phyloP scores from a whole-genome alignment of 2,329 filamentous ascomycete genomes.

The Trichoderma harzianum region DNA sequence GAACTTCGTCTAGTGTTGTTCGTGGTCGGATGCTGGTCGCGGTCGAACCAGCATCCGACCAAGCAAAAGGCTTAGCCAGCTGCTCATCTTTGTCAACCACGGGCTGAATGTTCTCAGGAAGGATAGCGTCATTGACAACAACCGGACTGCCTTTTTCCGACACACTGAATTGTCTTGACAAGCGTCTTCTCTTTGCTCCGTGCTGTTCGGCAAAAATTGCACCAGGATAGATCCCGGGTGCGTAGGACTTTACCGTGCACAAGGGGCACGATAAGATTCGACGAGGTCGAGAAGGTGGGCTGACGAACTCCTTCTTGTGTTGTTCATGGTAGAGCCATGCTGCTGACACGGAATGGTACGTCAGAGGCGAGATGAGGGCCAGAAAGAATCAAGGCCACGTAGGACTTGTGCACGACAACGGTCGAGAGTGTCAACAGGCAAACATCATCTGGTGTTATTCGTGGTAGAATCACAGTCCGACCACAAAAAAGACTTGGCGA shows the following conservation, averaged over 20 bases:
- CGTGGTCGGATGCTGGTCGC: too few species aligned
- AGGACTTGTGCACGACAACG: too few species aligned
- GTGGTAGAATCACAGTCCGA: slow-evolving; percentile 28
- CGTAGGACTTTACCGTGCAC: too few species aligned
- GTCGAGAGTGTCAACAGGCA: slow-evolving; percentile 16
- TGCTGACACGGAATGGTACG: too few species aligned
- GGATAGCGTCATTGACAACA: background rate
- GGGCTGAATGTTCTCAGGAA: background rate
- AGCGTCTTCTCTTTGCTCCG: background rate
- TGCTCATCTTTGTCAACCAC: too few species aligned
- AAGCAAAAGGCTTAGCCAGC: too few species aligned
- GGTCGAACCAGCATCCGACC: too few species aligned
- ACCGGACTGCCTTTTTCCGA: slow-evolving; percentile 28
- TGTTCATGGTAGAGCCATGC: too few species aligned
- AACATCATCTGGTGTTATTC: slow-evolving; percentile 31
- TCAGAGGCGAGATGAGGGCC: too few species aligned
- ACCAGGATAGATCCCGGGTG: slow-evolving; percentile 12
- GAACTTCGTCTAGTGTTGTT: slow-evolving; percentile 32
- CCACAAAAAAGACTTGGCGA: slow-evolving; percentile 24
- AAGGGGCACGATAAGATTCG: too few species aligned
- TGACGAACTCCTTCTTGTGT: background rate
- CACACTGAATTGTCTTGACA: slow-evolving; percentile 23
- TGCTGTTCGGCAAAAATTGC: background rate
- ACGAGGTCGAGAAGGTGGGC: slow-evolving; percentile 5
- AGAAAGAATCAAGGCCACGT: too few species aligned